Evolutionary conservation across 2,329 filamentous ascomycete species (phyloP), one percentile per base, ranked within the genome.

Genomic region (Claviceps purpurea): DNA sequence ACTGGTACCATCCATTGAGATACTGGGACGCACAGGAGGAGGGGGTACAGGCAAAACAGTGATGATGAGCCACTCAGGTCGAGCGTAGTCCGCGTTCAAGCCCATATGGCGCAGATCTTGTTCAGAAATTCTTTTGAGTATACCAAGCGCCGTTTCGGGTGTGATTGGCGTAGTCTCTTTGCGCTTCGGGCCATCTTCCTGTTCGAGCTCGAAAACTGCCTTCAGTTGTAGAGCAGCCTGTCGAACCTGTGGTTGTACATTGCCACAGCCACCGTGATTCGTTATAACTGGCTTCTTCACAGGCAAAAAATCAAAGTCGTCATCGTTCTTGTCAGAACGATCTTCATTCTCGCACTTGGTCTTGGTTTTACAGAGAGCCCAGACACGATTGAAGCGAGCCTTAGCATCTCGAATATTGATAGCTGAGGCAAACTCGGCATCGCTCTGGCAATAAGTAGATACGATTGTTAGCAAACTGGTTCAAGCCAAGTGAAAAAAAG

Each of bases 1-100:
- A 50, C 88, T 87, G 44, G 89, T 95, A 50, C 93, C 90, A 64
- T 97, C 94, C 73, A 97, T 91, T 22, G 91, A 94, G 61, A 98
- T 95, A 76, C 89, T 96, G 5, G 93, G 93, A 51, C 93, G 86
- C 40, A 99, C 94, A 3, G 93, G 90, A 47, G 93, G 93, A 2
- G 93, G 93, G 1, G 93, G 93, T 0, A 98, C 94, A 5, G 93
- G 90, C 47, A 99, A 77, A 49, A 97, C 90, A 0, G 89, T 95
- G 56, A 98, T 75, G 55, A 98, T 81, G 89, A 99, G 95, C 93
- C 93, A 98, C 66, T 98, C 93, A 0, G 93, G 93, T 47, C 91
- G 84, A 52, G 94, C 91, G 62, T 97, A 97, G 65, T 97, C 89
- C 53, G 85, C 85, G 70, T 91, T 98, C 62, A 98, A 73, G 38